A percentile compares a stretch with the other conserved stretches of the same genome.
phyloP scores from a whole-genome alignment of 306 rosid genomes.

The Trifolium fragiferum region DNA sequence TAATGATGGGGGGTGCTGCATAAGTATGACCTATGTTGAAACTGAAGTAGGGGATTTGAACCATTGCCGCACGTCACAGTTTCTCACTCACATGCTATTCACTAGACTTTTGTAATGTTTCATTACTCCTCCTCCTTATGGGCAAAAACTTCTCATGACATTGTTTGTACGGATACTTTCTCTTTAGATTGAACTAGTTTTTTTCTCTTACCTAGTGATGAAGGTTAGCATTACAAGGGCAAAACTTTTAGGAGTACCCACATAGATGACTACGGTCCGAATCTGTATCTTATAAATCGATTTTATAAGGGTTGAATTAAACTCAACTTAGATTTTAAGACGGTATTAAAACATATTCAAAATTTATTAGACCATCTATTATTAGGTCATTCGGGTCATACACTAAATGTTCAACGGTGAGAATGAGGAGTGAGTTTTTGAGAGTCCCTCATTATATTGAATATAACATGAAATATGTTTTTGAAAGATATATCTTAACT shows the following conservation, averaged over 20 bases:
- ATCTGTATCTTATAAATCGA: too few relatives aligned
- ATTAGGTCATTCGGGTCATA: too few relatives aligned
- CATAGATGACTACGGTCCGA: too few relatives aligned
- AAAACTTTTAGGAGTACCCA: background rate
- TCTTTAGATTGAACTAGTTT: conserved; percentile 15
- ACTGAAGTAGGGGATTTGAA: conserved; percentile 52
- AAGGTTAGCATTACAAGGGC: background rate
- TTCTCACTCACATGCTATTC: conserved; percentile 50
- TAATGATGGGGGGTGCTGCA: conserved; percentile 50
- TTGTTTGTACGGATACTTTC: conserved; percentile 38
- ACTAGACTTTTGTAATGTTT: conserved; percentile 40
- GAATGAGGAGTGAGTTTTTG: too few relatives aligned
- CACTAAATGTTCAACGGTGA: too few relatives aligned
- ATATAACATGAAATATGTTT: too few relatives aligned
- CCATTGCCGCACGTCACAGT: conserved; percentile 48
- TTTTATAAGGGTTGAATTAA: too few relatives aligned
- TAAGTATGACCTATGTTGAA: conserved; percentile 50
- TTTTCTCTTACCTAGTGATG: conserved; percentile 24
- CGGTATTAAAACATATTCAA: too few relatives aligned
- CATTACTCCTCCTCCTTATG: conserved; percentile 36
- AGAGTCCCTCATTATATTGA: too few relatives aligned
- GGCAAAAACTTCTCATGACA: conserved; percentile 4
- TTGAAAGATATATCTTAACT: too few relatives aligned
- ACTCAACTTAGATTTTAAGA: too few relatives aligned
- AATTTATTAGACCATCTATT: too few relatives aligned